Percentiles rank a stretch among this genome's conserved stretches.
phyloP scores from a whole-genome alignment of 768 basidiomycete genomes.

The Boletus sensibilis region DNA sequence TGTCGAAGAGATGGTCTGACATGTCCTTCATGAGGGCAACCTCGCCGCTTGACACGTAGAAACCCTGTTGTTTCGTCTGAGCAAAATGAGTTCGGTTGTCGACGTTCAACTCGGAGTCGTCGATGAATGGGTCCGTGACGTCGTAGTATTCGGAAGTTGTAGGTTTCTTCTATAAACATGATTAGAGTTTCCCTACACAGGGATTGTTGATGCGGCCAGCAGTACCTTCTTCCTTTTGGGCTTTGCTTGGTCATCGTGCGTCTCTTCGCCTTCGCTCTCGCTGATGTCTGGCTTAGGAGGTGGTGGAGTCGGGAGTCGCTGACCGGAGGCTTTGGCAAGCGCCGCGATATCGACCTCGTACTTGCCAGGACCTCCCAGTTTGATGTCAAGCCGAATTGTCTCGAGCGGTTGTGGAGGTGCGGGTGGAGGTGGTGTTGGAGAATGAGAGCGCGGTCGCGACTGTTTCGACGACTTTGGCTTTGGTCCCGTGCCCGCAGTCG shows the following conservation, averaged over 20 bases:
- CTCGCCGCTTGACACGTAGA: constrained; percentile 88
- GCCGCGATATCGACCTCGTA: constrained; percentile 69
- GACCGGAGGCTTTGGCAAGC: constrained; percentile 62
- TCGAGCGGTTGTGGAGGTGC: constrained; percentile 50
- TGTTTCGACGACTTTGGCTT: constrained; percentile 55
- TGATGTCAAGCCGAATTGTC: constrained; percentile 69
- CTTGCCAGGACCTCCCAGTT: constrained; percentile 67
- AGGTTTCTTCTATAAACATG: constrained; percentile 44
- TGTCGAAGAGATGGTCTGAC: constrained; percentile 25
- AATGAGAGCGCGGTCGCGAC: constrained; percentile 47
- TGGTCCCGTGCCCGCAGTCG: constrained; percentile 33
- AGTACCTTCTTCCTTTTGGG: constrained; percentile 40
- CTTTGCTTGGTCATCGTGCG: constrained; percentile 34
- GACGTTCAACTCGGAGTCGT: constrained; percentile 89
- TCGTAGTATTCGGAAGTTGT: constrained; percentile 81
- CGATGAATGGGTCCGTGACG: constrained; percentile 89
- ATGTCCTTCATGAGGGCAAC: constrained; percentile 85
- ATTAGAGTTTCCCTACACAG: constrained; percentile 5
- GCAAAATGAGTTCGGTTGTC: constrained; percentile 91
- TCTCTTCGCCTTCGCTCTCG: constrained; percentile 55
- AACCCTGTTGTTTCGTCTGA: constrained; percentile 88
- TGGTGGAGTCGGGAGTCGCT: constrained; percentile 57
- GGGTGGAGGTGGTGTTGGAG: constrained; percentile 54
- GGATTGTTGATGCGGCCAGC: constrained; percentile 9
- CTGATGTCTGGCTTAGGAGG: constrained; percentile 49